Percentiles rank a stretch among this genome's conserved stretches.
phyloP scores from a whole-genome alignment of 1,284 basidiomycete species.

The Cystobasidium sp. region DNA sequence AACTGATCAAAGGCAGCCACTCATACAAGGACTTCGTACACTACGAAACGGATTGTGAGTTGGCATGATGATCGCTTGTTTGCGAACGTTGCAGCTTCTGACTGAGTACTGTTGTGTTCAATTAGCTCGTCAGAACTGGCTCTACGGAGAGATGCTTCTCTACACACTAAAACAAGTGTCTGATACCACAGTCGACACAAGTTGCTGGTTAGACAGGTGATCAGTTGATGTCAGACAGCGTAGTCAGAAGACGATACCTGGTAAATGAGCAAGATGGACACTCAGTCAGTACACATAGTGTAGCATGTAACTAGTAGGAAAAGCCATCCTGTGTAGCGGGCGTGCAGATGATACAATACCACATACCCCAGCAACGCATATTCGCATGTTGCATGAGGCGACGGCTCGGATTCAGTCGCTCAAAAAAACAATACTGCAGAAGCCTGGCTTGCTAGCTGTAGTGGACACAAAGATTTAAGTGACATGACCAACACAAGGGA shows the following conservation, averaged over 20 bases:
- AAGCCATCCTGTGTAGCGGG: too few species aligned
- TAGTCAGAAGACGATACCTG: neutral
- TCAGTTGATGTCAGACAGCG: neutral
- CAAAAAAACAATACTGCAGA: too few species aligned
- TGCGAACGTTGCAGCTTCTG: neutral
- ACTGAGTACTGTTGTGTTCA: neutral
- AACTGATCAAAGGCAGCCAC: slow-evolving; percentile 32
- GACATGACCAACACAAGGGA: too few species aligned
- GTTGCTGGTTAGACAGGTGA: slow-evolving; percentile 26
- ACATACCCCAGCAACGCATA: too few species aligned
- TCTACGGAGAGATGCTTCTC: slow-evolving; percentile 28
- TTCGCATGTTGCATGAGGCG: too few species aligned
- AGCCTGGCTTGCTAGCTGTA: too few species aligned
- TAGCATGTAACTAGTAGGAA: too few species aligned
- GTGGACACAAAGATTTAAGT: too few species aligned
- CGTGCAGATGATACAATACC: too few species aligned
- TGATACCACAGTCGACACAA: neutral
- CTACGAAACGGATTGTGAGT: slow-evolving; percentile 35
- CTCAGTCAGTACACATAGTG: too few species aligned
- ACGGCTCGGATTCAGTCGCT: too few species aligned
- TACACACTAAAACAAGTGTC: slow-evolving; percentile 11
- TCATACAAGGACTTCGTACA: slow-evolving; percentile 28
- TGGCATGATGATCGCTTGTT: neutral
- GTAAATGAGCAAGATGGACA: neutral
- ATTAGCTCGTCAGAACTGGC: slow-evolving; percentile 30